Conservation (phyloP, 352 stramenopile species). For the Halophytophthora polymorphica region DNA sequence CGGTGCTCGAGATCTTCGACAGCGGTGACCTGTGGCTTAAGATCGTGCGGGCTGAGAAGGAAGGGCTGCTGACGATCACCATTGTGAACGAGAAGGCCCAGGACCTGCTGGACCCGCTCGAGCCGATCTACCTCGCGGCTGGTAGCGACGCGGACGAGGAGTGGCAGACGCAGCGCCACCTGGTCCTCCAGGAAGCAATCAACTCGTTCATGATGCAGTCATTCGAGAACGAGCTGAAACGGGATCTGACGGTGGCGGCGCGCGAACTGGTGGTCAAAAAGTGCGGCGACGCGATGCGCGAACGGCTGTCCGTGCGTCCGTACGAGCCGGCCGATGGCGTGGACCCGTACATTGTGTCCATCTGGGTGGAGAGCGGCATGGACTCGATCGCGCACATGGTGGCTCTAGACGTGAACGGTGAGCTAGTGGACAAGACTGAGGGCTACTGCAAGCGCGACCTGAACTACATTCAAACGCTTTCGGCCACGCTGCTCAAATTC, state of each 20-base stretch:
- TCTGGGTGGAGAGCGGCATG: constrained; percentile 80
- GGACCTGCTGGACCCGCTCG: constrained; percentile 79
- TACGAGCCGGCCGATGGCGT: constrained; percentile 76
- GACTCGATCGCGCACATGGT: constrained; percentile 84
- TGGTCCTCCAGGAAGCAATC: constrained; percentile 82
- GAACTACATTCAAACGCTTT: constrained; percentile 69
- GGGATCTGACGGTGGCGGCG: constrained; percentile 68
- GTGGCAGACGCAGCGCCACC: constrained; percentile 81
- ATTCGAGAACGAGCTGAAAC: constrained; percentile 84
- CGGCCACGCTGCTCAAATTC: constrained; percentile 78
- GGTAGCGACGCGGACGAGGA: constrained; percentile 67
- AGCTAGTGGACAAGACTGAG: constrained; percentile 85
- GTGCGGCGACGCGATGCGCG: constrained; percentile 63
- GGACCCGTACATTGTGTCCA: constrained; percentile 83
- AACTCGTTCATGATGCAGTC: constrained; percentile 81
- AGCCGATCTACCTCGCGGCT: constrained; percentile 61
- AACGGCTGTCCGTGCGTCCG: constrained; percentile 67
- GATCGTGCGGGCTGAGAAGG: constrained; percentile 77
- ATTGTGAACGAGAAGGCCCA: constrained; percentile 83
- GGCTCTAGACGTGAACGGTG: constrained; percentile 81
- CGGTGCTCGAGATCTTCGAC: constrained; percentile 75
- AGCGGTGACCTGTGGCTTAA: constrained; percentile 76
- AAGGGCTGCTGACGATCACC: constrained; percentile 72
- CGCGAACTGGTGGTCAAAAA: constrained; percentile 75
- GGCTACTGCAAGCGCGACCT: constrained; percentile 78